phyloP scores from a whole-genome alignment of 257 asterid genomes.

The Penstemon newberryi region DNA sequence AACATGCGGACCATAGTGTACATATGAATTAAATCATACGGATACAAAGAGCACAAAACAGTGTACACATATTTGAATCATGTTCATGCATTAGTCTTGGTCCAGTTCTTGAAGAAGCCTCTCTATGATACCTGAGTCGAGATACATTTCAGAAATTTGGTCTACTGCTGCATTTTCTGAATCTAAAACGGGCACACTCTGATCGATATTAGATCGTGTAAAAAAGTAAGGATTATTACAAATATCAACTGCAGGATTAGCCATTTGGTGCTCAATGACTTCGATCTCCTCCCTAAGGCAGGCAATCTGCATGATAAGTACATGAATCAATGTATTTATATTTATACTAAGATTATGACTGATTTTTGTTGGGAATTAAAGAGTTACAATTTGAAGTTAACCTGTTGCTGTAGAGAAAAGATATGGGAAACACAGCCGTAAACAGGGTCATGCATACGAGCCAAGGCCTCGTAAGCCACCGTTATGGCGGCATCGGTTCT shows the following conservation, averaged over 20 bases:
- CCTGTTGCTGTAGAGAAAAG: constrained; percentile 68
- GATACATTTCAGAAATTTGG: constrained; percentile 24
- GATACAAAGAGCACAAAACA: no score
- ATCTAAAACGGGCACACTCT: constrained; percentile 12
- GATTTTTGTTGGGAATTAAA: not conserved
- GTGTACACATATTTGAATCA: no score
- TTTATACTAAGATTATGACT: no score
- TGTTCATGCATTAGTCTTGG: constrained; percentile 22
- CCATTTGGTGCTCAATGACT: constrained; percentile 49
- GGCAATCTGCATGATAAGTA: constrained; percentile 50
- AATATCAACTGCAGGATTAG: constrained; percentile 25
- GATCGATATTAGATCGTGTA: constrained; percentile 24
- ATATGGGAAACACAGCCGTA: constrained; percentile 71
- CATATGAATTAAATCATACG: no score
- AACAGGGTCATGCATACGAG: constrained; percentile 70
- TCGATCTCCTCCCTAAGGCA: constrained; percentile 66
- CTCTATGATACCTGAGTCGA: constrained; percentile 23
- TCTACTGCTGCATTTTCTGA: constrained; percentile 19
- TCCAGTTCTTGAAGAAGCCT: constrained; percentile 29
- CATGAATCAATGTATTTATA: not conserved
- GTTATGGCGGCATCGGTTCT: constrained; percentile 61
- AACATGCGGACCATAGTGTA: no score
- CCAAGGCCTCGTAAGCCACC: constrained; percentile 63
- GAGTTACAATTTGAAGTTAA: constrained; percentile 20
- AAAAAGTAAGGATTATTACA: constrained; percentile 4